phyloP scores from a whole-genome alignment of 2,329 filamentous ascomycete genomes.

The Verticillium tricorpus region DNA sequence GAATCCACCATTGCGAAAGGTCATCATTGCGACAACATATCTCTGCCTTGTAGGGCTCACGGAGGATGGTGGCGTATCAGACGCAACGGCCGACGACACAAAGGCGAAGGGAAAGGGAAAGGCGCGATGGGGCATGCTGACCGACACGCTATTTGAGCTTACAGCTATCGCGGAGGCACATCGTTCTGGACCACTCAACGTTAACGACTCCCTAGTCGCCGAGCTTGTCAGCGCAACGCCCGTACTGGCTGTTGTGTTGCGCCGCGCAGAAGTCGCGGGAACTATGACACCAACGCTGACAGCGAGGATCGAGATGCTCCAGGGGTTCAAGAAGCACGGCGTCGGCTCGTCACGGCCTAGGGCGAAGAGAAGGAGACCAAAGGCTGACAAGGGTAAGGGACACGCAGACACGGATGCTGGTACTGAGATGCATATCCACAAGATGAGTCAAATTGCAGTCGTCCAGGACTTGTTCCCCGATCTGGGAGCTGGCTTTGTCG shows the following conservation, averaged over 20 bases:
- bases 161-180: constrained; percentile 67
- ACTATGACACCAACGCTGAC: constrained; percentile 51
- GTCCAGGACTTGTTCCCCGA: constrained; percentile 93
- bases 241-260: constrained; percentile 59
- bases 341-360: constrained; percentile 44
- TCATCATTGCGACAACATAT: constrained; percentile 69
- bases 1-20: constrained; percentile 58
- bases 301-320: constrained; percentile 57
- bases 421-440: constrained; percentile 66
- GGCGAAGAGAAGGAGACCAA: constrained; percentile 39
- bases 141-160: constrained; percentile 79
- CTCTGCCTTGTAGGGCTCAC: constrained; percentile 69
- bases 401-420: constrained; percentile 30
- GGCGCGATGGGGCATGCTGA: constrained; percentile 68
- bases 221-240: constrained; percentile 80
- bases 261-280: constrained; percentile 44
- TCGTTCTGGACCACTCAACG: constrained; percentile 48
- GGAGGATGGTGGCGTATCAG: constrained; percentile 27
- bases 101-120: constrained; percentile 24
- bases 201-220: constrained; percentile 69
- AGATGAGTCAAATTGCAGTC: constrained; percentile 78
- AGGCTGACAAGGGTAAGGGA: constrained; percentile 59
- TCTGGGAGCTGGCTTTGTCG: constrained; percentile 76
- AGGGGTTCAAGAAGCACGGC: constrained; percentile 54
- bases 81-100: not conserved